phyloP scores from a whole-genome alignment of 1,284 basidiomycete species.

The Baeospora myosura region DNA sequence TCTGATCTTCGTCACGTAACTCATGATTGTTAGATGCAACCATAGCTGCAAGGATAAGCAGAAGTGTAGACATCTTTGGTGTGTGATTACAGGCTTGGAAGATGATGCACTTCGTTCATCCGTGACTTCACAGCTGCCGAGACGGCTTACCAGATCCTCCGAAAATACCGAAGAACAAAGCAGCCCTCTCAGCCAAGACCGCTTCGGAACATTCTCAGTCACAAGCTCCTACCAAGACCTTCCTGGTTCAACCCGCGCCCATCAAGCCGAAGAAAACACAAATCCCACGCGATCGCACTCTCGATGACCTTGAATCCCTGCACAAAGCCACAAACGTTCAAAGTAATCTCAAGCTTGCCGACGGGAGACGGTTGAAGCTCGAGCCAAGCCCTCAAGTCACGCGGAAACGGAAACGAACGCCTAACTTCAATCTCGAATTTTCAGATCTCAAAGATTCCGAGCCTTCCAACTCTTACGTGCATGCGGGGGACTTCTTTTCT shows the following conservation, averaged over 20 bases:
- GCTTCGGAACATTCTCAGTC: slow-evolving; percentile 9
- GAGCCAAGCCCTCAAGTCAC: slow-evolving; percentile 18
- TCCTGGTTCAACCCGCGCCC: neutral
- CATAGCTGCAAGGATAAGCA: slow-evolving; percentile 74
- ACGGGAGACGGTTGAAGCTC: slow-evolving; percentile 42
- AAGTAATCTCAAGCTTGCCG: slow-evolving; percentile 31
- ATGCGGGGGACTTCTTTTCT: slow-evolving; percentile 14
- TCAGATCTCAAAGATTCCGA: slow-evolving; percentile 33
- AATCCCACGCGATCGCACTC: slow-evolving; percentile 21
- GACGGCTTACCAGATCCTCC: slow-evolving; percentile 57
- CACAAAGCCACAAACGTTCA: slow-evolving; percentile 38
- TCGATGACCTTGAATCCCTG: slow-evolving; percentile 37
- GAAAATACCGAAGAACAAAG: slow-evolving; percentile 29
- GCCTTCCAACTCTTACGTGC: slow-evolving; percentile 3
- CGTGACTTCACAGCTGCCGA: slow-evolving; percentile 46
- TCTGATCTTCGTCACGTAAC: neutral
- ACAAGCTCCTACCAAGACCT: neutral
- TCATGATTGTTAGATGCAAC: slow-evolving; percentile 48
- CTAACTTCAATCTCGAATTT: slow-evolving; percentile 50
- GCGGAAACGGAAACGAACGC: slow-evolving; percentile 26
- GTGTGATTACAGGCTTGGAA: too few relatives aligned
- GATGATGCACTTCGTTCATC: slow-evolving; percentile 5
- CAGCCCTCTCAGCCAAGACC: slow-evolving; percentile 11
- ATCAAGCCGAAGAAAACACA: slow-evolving; percentile 12
- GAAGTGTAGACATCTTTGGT: slow-evolving; percentile 72